These are phyloP conservation scores for Chaetoscypha palmicola DNA, from an alignment of 2,329 filamentous ascomycete genomes.

Conservation along the genomic window DNA sequence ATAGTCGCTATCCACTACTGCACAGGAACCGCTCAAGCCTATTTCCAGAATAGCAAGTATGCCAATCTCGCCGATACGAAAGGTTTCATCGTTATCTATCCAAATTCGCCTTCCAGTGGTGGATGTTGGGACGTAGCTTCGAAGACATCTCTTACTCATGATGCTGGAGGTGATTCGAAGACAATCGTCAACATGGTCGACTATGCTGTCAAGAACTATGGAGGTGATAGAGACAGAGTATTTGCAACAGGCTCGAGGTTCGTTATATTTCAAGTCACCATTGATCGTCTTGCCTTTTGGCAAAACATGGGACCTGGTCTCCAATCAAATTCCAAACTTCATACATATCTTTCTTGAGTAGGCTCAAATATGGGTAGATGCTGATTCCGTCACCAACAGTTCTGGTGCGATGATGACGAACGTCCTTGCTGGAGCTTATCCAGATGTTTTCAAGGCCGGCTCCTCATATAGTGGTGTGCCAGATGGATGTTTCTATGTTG, in stretches of 20 bases:
- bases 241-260: constrained; percentile 42
- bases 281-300: not conserved
- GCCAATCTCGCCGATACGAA: constrained; percentile 45
- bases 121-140: constrained; percentile 55
- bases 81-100: constrained; percentile 56
- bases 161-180: constrained; percentile 50
- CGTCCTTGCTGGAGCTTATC: constrained; percentile 36
- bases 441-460: constrained; percentile 39
- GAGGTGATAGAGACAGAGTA: constrained; percentile 43
- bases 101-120: constrained; percentile 44
- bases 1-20: constrained; percentile 27
- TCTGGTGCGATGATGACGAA: constrained; percentile 42
- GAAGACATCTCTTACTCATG: constrained; percentile 40
- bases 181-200: constrained; percentile 53
- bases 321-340: no score
- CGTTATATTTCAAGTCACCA: not conserved
- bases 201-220: constrained; percentile 46
- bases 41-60: constrained; percentile 36
- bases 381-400: constrained; percentile 19
- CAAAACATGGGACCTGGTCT: not conserved
- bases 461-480: constrained; percentile 37
- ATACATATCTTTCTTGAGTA: not conserved
- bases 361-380: not conserved
- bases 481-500: constrained; percentile 35
- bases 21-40: constrained; percentile 36